Conservation (phyloP, 257 asterid species). For the Solanum pinnatisectum region DNA sequence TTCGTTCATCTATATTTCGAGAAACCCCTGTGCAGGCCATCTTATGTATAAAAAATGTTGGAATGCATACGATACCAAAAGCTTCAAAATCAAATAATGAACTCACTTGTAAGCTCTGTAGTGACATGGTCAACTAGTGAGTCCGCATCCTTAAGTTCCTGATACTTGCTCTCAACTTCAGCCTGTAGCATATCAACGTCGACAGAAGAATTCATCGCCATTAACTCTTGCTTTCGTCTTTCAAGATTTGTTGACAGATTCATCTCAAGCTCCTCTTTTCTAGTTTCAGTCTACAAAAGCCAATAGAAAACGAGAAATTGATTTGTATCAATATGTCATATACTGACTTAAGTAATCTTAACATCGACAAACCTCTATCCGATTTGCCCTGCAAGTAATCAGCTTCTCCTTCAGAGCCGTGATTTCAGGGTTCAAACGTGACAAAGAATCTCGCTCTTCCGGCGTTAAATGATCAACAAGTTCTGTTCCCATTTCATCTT, state of each 20-base stretch:
- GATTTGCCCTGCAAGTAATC: conserved; percentile 57
- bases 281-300: conserved; percentile 67
- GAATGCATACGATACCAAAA: not conserved
- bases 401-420: conserved; percentile 70
- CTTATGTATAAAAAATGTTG: not conserved
- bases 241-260: conserved; percentile 90
- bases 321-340: not conserved
- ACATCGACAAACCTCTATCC: conserved; percentile 69
- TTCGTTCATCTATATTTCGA: conserved; percentile 43
- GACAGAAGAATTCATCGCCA: conserved; percentile 63
- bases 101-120: conserved; percentile 66
- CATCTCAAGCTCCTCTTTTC: conserved; percentile 95
- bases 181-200: conserved; percentile 57
- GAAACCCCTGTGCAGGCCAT: conserved; percentile 46
- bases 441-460: conserved; percentile 73
- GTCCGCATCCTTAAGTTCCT: conserved; percentile 64
- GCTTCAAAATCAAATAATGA: not conserved
- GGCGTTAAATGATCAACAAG: conserved; percentile 95
- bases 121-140: conserved; percentile 47
- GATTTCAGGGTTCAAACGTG: conserved; percentile 89
- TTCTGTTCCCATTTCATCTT: conserved; percentile 89
- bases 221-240: conserved; percentile 88
- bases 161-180: conserved; percentile 77
- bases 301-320: not conserved
- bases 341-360: not conserved